Evolutionary conservation across 768 basidiomycete genomes (phyloP).

Genomic region (Pulveroboletus sp.): DNA sequence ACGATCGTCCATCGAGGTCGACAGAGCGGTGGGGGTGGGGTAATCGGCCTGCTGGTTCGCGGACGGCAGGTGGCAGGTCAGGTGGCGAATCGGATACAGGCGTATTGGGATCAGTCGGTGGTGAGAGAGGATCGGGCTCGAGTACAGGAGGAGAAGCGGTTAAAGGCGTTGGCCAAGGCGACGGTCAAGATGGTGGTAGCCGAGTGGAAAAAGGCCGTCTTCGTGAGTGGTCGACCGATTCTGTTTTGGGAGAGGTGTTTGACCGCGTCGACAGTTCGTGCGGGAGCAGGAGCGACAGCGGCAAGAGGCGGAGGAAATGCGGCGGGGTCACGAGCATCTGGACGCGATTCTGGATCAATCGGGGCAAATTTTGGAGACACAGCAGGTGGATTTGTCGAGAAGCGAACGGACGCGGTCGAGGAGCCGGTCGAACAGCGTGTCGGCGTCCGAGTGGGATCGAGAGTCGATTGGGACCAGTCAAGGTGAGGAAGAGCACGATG

Average conservation of each 20-base stretch:
- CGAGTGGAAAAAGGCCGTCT: slow-evolving; percentile 88
- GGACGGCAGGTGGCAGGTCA: slow-evolving; percentile 46
- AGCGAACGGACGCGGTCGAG: slow-evolving; percentile 43
- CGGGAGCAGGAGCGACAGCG: slow-evolving; percentile 62
- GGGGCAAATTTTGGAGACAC: slow-evolving; percentile 79
- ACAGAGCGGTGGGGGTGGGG: slow-evolving; percentile 10
- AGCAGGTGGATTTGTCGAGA: slow-evolving; percentile 63
- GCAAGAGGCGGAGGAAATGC: slow-evolving; percentile 72
- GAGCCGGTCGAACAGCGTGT: slow-evolving; percentile 57
- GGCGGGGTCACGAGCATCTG: slow-evolving; percentile 78
- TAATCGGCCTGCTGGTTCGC: slow-evolving; percentile 9
- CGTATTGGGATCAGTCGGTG: slow-evolving; percentile 71
- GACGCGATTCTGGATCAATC: slow-evolving; percentile 90
- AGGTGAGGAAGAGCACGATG: slow-evolving; percentile 17
- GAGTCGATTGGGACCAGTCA: slow-evolving; percentile 17
- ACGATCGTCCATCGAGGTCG: slow-evolving; percentile 34
- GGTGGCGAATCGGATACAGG: slow-evolving; percentile 62
- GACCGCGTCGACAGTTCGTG: slow-evolving; percentile 54
- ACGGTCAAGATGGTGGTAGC: slow-evolving; percentile 64
- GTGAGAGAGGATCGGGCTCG: slow-evolving; percentile 57
- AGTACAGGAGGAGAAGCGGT: slow-evolving; percentile 60
- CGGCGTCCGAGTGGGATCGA: slow-evolving; percentile 25
- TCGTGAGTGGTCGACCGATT: slow-evolving; percentile 45
- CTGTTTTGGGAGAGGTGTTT: too few species aligned
- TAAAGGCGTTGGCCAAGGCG: slow-evolving; percentile 64